Percentiles rank a stretch among this genome's conserved stretches.
phyloP scores from a whole-genome alignment of 257 asterid species.

The Cynanchum wilfordii region DNA sequence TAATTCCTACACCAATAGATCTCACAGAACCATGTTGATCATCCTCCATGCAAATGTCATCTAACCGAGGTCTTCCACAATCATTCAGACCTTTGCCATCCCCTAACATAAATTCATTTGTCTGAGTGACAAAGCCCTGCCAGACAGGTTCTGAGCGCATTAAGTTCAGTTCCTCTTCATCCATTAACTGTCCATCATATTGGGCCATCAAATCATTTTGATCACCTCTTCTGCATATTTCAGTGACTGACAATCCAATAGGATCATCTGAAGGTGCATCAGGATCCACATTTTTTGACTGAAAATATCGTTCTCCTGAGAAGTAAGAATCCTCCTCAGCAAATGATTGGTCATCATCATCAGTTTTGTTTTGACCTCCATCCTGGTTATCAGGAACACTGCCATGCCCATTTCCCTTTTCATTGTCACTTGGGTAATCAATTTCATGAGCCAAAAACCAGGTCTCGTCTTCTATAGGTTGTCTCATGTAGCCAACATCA shows the following conservation, averaged over 20 bases:
- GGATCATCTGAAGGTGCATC: conserved; percentile 51
- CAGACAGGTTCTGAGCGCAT: conserved; percentile 85
- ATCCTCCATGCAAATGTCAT: conserved; percentile 70
- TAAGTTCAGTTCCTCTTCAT: conserved; percentile 75
- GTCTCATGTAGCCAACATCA: conserved; percentile 94
- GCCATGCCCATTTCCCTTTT: conserved; percentile 76
- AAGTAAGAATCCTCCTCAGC: conserved; percentile 87
- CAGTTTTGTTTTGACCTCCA: conserved; percentile 56
- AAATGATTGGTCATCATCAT: conserved; percentile 81
- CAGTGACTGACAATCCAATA: conserved; percentile 42
- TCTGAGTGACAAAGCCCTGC: conserved; percentile 84
- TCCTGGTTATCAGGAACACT: conserved; percentile 79
- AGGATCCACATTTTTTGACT: conserved; percentile 56
- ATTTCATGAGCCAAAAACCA: conserved; percentile 99
- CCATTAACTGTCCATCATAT: conserved; percentile 88
- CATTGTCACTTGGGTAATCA: conserved; percentile 95
- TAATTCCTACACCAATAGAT: conserved; percentile 98
- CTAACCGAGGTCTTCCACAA: conserved; percentile 53
- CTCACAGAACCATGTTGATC: conserved; percentile 95
- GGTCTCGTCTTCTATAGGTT: conserved; percentile 95
- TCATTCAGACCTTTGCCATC: conserved; percentile 55
- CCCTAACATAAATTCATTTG: conserved; percentile 72
- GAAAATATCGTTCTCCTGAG: conserved; percentile 72
- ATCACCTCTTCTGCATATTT: conserved; percentile 37
- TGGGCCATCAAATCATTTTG: conserved; percentile 54